Evolutionary conservation across 1,139 yeast species (phyloP).

Genomic region (Sugiyamaella japonica): DNA sequence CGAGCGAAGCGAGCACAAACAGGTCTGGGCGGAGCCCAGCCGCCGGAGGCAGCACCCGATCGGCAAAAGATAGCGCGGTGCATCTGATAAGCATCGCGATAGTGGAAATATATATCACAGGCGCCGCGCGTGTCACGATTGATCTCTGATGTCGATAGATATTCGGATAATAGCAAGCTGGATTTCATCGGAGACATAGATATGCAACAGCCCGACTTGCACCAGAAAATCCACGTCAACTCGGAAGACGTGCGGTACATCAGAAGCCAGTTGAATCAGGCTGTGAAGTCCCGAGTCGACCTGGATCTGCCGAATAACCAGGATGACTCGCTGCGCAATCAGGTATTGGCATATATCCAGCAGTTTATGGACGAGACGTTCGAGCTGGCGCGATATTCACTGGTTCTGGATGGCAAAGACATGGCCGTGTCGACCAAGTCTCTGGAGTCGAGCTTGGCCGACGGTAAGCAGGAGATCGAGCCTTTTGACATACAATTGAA

Average conservation of each 20-base stretch:
- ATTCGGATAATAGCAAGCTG: too few species aligned
- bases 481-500: conserved; percentile 61
- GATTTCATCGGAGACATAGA: not conserved
- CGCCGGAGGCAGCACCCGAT: too few species aligned
- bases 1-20: too few species aligned
- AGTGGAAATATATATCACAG: too few species aligned
- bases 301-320: conserved; percentile 48
- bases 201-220: conserved; percentile 16
- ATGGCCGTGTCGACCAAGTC: conserved; percentile 24
- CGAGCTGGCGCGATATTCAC: conserved; percentile 52
- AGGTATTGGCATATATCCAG: conserved; percentile 48
- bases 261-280: conserved; percentile 46
- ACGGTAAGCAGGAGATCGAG: conserved; percentile 43
- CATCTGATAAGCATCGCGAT: too few species aligned
- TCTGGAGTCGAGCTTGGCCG: conserved; percentile 25
- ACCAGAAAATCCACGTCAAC: conserved; percentile 48
- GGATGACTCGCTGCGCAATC: conserved; percentile 49
- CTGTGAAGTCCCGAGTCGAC: conserved; percentile 48
- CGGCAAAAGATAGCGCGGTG: too few species aligned
- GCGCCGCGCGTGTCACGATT: too few species aligned
- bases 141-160: too few species aligned
- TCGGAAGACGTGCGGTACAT: conserved; percentile 53
- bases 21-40: too few species aligned
- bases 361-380: conserved; percentile 49
- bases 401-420: conserved; percentile 49